Conservation (phyloP, 2,329 filamentous ascomycete genomes). For the Trichophyton verrucosum region DNA sequence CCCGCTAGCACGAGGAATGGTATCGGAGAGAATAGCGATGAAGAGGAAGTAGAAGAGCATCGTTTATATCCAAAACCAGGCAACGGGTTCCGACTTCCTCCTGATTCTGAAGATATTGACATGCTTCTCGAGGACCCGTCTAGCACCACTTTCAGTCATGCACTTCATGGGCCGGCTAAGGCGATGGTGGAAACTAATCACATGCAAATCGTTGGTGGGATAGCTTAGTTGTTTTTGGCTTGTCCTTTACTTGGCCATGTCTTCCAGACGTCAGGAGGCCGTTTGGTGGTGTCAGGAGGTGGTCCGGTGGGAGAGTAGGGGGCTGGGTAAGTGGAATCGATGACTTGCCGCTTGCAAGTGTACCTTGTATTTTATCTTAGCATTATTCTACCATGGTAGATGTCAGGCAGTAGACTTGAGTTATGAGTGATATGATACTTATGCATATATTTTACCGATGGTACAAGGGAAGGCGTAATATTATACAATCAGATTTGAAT, state of each 20-base stretch:
- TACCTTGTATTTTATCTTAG: neutral
- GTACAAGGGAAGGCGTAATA: neutral
- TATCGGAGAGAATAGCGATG: conserved; percentile 27
- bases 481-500: neutral
- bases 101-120: conserved; percentile 47
- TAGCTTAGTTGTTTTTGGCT: conserved; percentile 3
- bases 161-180: conserved; percentile 21
- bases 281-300: too few relatives aligned
- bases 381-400: neutral
- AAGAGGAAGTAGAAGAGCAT: conserved; percentile 41
- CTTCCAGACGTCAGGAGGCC: too few relatives aligned
- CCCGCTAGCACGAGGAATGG: neutral
- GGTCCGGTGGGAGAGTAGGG: too few relatives aligned
- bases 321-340: too few relatives aligned
- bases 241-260: neutral
- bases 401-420: neutral
- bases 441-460: neutral
- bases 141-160: conserved; percentile 46
- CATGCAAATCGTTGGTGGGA: conserved; percentile 10
- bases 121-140: conserved; percentile 50
- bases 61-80: conserved; percentile 52
- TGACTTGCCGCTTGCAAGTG: too few relatives aligned
- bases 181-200: conserved; percentile 4
- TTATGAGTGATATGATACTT: neutral
- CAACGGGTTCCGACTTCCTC: conserved; percentile 46